These are phyloP conservation scores for Cardiosporidium cionae DNA, from an alignment of 169 alveolate genomes.

Conservation along the genomic window DNA sequence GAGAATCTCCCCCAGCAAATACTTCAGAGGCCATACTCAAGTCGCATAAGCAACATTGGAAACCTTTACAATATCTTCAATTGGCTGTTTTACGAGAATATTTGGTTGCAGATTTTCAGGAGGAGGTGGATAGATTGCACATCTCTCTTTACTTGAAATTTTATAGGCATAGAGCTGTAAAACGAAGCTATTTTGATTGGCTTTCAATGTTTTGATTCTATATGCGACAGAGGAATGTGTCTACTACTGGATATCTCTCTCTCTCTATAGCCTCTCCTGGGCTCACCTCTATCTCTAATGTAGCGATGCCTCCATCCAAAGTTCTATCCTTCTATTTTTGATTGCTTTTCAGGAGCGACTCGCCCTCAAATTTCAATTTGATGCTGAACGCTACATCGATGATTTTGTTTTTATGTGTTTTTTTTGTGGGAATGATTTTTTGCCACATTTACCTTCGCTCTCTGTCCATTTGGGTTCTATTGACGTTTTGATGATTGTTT, in stretches of 20 bases:
- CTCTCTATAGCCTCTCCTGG: neutral
- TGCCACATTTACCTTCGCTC: constrained; percentile 89
- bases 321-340: neutral
- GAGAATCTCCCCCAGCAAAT: neutral
- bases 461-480: constrained; percentile 64
- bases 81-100: constrained; percentile 66
- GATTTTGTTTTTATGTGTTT: constrained; percentile 89
- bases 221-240: too few relatives aligned
- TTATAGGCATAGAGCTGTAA: too few relatives aligned
- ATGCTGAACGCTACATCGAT: constrained; percentile 88
- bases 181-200: too few relatives aligned
- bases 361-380: constrained; percentile 45
- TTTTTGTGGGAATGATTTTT: constrained; percentile 89
- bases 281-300: neutral
- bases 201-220: too few relatives aligned
- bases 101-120: too few relatives aligned
- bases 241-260: neutral
- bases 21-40: neutral
- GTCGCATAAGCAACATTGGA: constrained; percentile 39
- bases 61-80: constrained; percentile 63
- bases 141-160: too few relatives aligned
- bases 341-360: neutral
- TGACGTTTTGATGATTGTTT: constrained; percentile 8
- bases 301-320: neutral
- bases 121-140: too few relatives aligned